Conservation (phyloP, 1,284 basidiomycete genomes). For the Somion occarium region DNA sequence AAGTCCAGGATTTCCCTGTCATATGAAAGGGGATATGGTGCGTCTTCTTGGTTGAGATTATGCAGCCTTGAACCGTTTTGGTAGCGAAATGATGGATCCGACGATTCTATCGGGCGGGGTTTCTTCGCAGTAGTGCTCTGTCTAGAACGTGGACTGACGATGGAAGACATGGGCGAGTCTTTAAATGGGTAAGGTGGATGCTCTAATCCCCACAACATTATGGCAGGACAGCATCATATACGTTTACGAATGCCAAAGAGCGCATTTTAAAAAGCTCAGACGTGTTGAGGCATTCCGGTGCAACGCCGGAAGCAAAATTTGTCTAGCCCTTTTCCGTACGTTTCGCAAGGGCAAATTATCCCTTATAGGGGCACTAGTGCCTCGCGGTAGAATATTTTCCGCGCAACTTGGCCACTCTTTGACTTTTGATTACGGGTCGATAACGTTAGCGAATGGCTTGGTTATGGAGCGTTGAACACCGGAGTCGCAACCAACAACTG, state of each 20-base stretch:
- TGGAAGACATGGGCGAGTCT: background rate
- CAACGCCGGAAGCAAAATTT: background rate
- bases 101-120: background rate
- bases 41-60: slow-evolving; percentile 57
- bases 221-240: background rate
- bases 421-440: no score
- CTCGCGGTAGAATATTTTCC: no score
- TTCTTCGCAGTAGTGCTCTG: background rate
- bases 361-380: no score
- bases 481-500: no score
- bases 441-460: no score
- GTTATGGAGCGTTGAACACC: no score
- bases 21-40: slow-evolving; percentile 61
- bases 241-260: background rate
- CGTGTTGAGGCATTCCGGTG: background rate
- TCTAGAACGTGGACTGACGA: background rate
- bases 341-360: no score
- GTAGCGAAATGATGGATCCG: slow-evolving; percentile 13
- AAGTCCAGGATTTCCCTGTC: slow-evolving; percentile 55
- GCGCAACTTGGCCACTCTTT: no score
- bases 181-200: background rate
- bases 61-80: slow-evolving; percentile 59
- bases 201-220: background rate
- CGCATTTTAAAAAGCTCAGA: background rate
- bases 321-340: background rate